phyloP scores from a whole-genome alignment of 345 rosid genomes.

The Passiflora organensis region DNA sequence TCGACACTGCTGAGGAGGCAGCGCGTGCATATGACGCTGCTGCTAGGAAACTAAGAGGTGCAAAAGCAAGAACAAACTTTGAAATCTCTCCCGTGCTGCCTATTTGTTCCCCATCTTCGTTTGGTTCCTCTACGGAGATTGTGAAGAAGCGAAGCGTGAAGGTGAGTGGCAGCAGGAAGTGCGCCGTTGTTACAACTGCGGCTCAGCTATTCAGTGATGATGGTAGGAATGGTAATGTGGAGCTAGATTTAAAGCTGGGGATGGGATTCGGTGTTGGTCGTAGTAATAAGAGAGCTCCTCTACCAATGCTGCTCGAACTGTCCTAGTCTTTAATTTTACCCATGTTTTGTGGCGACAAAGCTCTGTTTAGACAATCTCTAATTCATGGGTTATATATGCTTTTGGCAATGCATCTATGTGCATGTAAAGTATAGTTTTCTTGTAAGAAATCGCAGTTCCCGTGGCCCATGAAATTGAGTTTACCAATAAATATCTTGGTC shows the following conservation, averaged over 20 bases:
- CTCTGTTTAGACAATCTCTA: not conserved
- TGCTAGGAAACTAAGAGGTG: constrained; percentile 76
- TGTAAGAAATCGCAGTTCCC: no score
- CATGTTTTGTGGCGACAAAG: no score
- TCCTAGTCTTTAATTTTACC: not conserved
- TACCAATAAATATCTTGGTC: no score
- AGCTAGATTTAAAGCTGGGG: constrained; percentile 51
- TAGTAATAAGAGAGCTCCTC: not conserved
- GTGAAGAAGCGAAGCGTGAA: constrained; percentile 25
- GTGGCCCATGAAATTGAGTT: no score
- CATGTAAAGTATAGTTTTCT: no score
- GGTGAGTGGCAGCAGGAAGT: constrained; percentile 30
- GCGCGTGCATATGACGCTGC: constrained; percentile 92
- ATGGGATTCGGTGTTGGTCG: constrained; percentile 15
- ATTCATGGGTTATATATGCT: not conserved
- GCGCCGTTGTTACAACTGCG: constrained; percentile 65
- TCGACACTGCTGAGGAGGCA: constrained; percentile 94
- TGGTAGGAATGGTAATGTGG: constrained; percentile 25
- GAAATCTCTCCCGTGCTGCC: constrained; percentile 45
- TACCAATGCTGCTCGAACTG: constrained; percentile 11
- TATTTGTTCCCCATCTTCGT: constrained; percentile 15
- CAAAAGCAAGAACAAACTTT: constrained; percentile 85
- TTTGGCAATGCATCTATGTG: no score
- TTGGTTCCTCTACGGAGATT: constrained; percentile 14
- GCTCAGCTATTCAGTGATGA: constrained; percentile 49